These are phyloP conservation scores for Rutstroemia sp. DNA, from an alignment of 2,329 filamentous ascomycete species.

Conservation along the genomic window DNA sequence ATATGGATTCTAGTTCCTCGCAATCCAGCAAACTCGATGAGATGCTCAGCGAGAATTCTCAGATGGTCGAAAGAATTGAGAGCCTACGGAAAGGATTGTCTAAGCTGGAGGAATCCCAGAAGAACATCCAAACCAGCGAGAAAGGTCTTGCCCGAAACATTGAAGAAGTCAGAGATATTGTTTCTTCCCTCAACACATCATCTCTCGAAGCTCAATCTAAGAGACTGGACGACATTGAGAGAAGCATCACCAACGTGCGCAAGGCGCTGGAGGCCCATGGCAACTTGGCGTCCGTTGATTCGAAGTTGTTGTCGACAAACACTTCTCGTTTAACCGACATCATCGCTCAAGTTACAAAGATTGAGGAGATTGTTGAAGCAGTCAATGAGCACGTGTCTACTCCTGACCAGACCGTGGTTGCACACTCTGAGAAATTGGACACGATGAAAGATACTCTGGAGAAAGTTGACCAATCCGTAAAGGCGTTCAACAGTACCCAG, in stretches of 20 bases:
- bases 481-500: conserved; percentile 7
- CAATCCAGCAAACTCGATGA: conserved; percentile 14
- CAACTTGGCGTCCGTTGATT: conserved; percentile 17
- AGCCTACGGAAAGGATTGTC: conserved; percentile 11
- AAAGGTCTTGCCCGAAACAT: conserved; percentile 14
- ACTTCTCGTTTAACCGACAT: conserved; percentile 15
- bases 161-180: conserved; percentile 13
- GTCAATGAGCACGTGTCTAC: conserved; percentile 12
- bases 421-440: conserved; percentile 12
- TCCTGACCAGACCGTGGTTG: conserved; percentile 1
- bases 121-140: conserved; percentile 10
- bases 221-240: conserved; percentile 17
- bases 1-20: conserved; percentile 9
- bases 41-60: conserved; percentile 9
- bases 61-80: conserved; percentile 13
- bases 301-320: conserved; percentile 16
- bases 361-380: conserved; percentile 12
- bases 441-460: conserved; percentile 13
- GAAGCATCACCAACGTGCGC: conserved; percentile 13
- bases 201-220: conserved; percentile 11
- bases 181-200: conserved; percentile 16
- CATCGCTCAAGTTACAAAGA: conserved; percentile 13
- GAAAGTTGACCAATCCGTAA: conserved; percentile 3
- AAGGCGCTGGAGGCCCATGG: conserved; percentile 16
- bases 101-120: conserved; percentile 13